Evolutionary conservation across 139 green algal genomes (phyloP), one percentile per base, ranked within the genome.

Genomic region (Micractinium conductrix): DNA sequence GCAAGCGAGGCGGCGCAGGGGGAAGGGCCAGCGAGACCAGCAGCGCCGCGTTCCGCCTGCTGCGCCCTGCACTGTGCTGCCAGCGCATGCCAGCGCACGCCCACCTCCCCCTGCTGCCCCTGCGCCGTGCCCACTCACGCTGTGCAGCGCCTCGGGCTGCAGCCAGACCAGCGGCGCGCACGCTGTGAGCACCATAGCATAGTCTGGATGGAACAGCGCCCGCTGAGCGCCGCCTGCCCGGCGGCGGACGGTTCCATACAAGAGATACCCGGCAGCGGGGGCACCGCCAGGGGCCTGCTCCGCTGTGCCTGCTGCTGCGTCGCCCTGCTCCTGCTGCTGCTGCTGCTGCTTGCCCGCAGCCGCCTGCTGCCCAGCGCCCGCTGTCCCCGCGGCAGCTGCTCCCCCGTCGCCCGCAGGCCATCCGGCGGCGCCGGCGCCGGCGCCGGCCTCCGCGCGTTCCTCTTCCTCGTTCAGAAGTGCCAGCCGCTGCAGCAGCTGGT

Each of bases 121-220:
- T 45, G 10, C 33, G 12, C 24, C 40, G 58, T 17, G 19, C 40
- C 10, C 1, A 2, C 80, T 72, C 58, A 86, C 81, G 48, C 60
- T 24, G 21, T 86, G 81, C 71, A 86, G 55, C 7, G 26, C 42
- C 55, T 81, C 30, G 3, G 81, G 81, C 30, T 24, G 17, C 40
- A 81, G n/a, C 71, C 71, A 79, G 33, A 68, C 55, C 42, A 68
- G n/a, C 22, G 81, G 45, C 0, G 81, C 44, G 22, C 72, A 81
- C 22, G 60, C 81, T 2, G 73, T 65, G 38, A 86, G 58, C 55
- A 81, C 45, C 19, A 67, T 26, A 0, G 62, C 81, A 44, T 86
- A 86, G 21, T 86, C 72, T 9, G 72, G 42, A 45, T 78, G 81
- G 45, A 86, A 74, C 55, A 72, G 58, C 35, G 53, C 80, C 37